Percentiles rank a stretch among this genome's conserved stretches.
Conservation (phyloP, 169 alveolate genomes). For the Pseudocohnilembus persalinus region DNA sequence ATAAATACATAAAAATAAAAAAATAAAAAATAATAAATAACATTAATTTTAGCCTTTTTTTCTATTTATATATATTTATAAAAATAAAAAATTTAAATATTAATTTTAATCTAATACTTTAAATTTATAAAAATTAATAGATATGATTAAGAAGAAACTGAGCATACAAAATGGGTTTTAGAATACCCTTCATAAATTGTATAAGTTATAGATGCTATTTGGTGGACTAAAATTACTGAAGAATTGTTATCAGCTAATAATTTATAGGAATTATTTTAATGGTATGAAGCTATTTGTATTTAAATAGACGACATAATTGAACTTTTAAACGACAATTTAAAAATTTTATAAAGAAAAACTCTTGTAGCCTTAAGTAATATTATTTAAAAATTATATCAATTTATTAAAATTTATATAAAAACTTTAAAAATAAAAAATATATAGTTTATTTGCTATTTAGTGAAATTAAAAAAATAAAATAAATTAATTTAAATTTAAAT, state of each 20-base stretch:
- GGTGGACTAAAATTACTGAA: conserved; percentile 62
- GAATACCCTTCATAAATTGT: conserved; percentile 83
- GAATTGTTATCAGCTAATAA: conserved; percentile 51
- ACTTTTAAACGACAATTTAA: conserved; percentile 77
- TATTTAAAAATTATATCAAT: no score
- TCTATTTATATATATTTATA: no score
- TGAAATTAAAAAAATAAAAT: no score
- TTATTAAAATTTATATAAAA: no score
- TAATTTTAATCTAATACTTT: no score
- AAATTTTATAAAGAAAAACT: conserved; percentile 71
- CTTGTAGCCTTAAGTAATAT: no score
- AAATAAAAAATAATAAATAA: conserved; percentile 65
- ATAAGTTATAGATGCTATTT: conserved; percentile 70
- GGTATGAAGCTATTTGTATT: conserved; percentile 35
- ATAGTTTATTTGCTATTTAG: no score
- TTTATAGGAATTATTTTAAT: conserved; percentile 65
- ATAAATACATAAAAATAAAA: conserved; percentile 76
- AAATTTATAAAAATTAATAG: no score
- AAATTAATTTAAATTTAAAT: no score
- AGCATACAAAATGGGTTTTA: conserved; percentile 83
- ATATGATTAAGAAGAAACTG: not conserved
- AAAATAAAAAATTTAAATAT: no score
- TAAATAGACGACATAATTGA: conserved; percentile 75
- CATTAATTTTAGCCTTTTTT: conserved; percentile 67
- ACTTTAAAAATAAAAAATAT: no score